Conservation (phyloP, 2,329 filamentous ascomycete genomes). For the Aspergillus fischeri region DNA sequence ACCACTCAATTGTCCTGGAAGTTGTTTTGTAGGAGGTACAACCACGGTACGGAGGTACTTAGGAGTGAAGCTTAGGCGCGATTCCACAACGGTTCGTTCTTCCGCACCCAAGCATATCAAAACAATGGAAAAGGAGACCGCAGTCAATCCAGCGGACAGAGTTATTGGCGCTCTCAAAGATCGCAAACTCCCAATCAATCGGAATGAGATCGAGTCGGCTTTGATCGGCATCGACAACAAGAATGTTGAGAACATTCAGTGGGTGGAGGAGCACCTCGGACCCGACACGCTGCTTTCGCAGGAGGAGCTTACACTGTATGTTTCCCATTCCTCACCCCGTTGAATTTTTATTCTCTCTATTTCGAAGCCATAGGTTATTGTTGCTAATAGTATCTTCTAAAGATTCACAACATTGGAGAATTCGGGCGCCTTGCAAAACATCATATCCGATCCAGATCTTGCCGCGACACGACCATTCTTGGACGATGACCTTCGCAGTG, state of each 20-base stretch:
- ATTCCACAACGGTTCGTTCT: neutral
- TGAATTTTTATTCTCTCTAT: neutral
- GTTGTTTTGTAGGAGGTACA: neutral
- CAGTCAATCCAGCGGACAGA: constrained; percentile 14
- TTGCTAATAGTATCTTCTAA: neutral
- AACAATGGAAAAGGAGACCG: constrained; percentile 11
- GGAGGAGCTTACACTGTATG: constrained; percentile 38
- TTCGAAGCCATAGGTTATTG: neutral
- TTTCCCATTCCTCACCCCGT: neutral
- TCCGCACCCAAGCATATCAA: constrained; percentile 2
- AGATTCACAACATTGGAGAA: constrained; percentile 35
- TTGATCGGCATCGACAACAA: constrained; percentile 17
- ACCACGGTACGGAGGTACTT: neutral
- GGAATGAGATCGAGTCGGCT: constrained; percentile 25
- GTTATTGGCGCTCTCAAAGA: constrained; percentile 28
- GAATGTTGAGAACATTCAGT: constrained; percentile 22
- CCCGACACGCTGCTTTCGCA: constrained; percentile 35
- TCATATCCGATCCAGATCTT: constrained; percentile 26
- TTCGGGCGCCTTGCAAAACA: constrained; percentile 25
- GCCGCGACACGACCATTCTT: constrained; percentile 34
- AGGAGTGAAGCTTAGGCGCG: neutral
- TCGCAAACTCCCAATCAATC: constrained; percentile 25
- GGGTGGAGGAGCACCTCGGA: constrained; percentile 30
- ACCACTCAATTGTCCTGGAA: neutral
- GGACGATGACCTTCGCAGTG: constrained; percentile 35